phyloP scores from a whole-genome alignment of 176 grass and related monocot species.

The Guadua angustifolia region DNA sequence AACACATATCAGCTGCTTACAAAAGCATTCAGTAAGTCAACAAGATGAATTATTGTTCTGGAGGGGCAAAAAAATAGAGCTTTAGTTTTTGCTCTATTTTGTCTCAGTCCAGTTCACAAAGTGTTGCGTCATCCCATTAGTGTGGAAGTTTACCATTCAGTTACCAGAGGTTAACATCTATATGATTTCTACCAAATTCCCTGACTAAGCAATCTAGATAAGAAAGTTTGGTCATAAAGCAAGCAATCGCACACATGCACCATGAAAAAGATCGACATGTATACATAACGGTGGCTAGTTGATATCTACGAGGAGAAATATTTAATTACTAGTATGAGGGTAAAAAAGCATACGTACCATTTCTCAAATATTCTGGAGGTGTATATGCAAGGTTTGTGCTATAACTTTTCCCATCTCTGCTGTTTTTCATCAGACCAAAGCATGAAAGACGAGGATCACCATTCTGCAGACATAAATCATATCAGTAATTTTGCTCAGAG shows the following conservation, averaged over 20 bases:
- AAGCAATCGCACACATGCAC: neutral
- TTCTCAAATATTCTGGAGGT: constrained; percentile 96
- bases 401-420: constrained; percentile 97
- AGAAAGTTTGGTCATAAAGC: neutral
- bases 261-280: constrained; percentile 22
- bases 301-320: neutral
- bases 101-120: neutral
- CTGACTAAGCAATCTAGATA: constrained; percentile 20
- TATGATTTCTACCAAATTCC: constrained; percentile 25
- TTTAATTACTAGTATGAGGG: neutral
- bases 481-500: neutral
- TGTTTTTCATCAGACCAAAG: constrained; percentile 99
- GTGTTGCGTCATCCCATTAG: constrained; percentile 5
- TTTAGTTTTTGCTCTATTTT: neutral
- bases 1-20: constrained; percentile 11
- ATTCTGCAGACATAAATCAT: constrained; percentile 59
- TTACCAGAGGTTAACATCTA: neutral
- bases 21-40: neutral
- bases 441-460: constrained; percentile 91
- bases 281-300: neutral
- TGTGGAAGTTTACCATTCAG: neutral
- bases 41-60: constrained; percentile 11
- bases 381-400: constrained; percentile 99
- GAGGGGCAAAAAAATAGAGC: neutral
- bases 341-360: constrained; percentile 64